Base-by-base conservation (phyloP, 768 basidiomycete species). In the Lactifluus piperatus region DNA sequence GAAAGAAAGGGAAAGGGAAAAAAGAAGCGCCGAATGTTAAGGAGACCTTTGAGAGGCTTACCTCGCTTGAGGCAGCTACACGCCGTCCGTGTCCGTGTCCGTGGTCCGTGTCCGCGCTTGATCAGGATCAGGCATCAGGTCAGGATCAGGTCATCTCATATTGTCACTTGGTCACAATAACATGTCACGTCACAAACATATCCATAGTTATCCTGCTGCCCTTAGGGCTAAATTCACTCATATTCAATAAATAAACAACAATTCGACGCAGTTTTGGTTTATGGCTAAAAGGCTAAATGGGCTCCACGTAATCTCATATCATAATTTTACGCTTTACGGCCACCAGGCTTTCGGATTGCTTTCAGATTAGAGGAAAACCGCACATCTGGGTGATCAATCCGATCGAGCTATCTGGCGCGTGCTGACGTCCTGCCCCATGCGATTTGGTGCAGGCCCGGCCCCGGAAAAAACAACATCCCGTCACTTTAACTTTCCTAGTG, bases 231-330 rank as follows among this genome's bases (percentile, higher is more conserved):
- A 49, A 56, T 56, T 56, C 56, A 24, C 56, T 49, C 56, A 56
- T 14, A 5, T 9, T 9, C 10, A 39, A 39, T 20, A 34, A 34
- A 11, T 16, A 16, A 29, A 43, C n/a, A 53, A 34, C 36, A 22
- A 50, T 51, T 20, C 39, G 7, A 26, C 29, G 46, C 22, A 5
- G 8, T 34, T 45, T 56, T 37, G 24, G 51, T 43, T 36, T n/a
- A 46, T 52, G 59, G 60, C 16, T 61, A 61, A 61, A 58, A 61
- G 60, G 54, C 46, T 56, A 61, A 61, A 61, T 43, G 34, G 13
- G 5, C 18, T 43, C 51, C 48, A 51, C 55, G 54, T 60, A 56
- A 60, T 47, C 54, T 27, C 6, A 51, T 50, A 51, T 41, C 13
- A 29, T 41, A 11, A n/a, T n/a, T n/a, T 29, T 43, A 43, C n/a